Evolutionary conservation across 164 flowering plant genomes (phyloP).

Genomic region (Houttuynia cordata): DNA sequence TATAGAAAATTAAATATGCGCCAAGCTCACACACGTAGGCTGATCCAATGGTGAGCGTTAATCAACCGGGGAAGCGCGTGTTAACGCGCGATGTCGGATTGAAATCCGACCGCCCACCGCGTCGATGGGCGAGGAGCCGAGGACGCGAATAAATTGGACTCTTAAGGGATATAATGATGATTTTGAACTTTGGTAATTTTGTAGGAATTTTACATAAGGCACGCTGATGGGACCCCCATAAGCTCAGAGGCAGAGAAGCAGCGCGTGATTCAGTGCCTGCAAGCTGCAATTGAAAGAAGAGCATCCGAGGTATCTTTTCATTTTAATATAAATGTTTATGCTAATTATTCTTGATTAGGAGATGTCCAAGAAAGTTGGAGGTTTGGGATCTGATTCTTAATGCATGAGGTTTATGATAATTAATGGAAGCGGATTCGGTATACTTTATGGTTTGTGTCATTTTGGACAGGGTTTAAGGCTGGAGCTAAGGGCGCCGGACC

Average conservation of each 20-base stretch:
- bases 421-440: not conserved
- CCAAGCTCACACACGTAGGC: no score
- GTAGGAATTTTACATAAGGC: constrained; percentile 74
- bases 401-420: no score
- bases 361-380: not conserved
- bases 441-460: no score
- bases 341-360: no score
- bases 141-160: no score
- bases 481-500: constrained; percentile 27
- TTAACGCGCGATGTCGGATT: no score
- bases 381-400: not conserved
- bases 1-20: no score
- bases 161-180: not conserved
- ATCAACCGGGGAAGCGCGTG: no score
- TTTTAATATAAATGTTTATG: not conserved
- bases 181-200: constrained; percentile 1
- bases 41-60: no score
- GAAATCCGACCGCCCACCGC: no score
- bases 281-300: constrained; percentile 70
- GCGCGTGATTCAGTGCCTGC: constrained; percentile 56
- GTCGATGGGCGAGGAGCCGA: no score
- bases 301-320: constrained; percentile 51
- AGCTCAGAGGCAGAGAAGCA: constrained; percentile 69
- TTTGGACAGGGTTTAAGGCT: constrained; percentile 18
- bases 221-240: constrained; percentile 68